Evolutionary conservation across 371 early-diverging fungal species (phyloP).

Genomic region (Conidiobolus incongruus): DNA sequence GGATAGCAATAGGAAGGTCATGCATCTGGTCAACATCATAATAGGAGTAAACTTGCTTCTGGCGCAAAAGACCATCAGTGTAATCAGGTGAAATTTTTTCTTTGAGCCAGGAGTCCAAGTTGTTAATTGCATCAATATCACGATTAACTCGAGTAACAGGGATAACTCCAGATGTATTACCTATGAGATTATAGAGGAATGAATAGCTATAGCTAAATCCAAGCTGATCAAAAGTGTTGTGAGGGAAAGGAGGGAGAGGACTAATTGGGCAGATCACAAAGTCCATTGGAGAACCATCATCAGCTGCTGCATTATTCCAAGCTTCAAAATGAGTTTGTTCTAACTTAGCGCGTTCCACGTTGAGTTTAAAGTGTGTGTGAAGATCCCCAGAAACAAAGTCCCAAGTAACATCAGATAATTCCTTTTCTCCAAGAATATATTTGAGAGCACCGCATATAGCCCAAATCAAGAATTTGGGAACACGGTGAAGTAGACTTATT

Average conservation of each 20-base stretch:
- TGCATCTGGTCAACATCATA: not conserved
- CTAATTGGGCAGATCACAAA: not conserved
- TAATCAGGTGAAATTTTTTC: too few species aligned
- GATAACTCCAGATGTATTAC: constrained; percentile 1
- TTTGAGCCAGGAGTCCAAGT: not conserved
- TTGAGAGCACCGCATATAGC: not conserved
- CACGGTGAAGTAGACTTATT: not conserved
- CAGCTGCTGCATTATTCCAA: too few species aligned
- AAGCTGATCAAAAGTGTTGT: not conserved
- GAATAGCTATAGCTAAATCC: not conserved
- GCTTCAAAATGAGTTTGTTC: too few species aligned
- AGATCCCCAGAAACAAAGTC: too few species aligned
- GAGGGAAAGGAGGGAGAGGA: not conserved
- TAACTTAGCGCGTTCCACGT: not conserved
- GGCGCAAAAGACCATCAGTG: not conserved
- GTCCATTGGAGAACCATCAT: too few species aligned
- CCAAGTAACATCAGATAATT: not conserved
- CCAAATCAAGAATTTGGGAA: too few species aligned
- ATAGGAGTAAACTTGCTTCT: not conserved
- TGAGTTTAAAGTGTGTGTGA: not conserved
- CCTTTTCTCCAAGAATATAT: not conserved
- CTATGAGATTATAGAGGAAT: not conserved
- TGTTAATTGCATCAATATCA: not conserved
- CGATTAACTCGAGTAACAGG: constrained; percentile 1
- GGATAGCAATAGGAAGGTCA: constrained; percentile 1